phyloP scores from a whole-genome alignment of 441 rosid genomes.

The Jatropha multifida region DNA sequence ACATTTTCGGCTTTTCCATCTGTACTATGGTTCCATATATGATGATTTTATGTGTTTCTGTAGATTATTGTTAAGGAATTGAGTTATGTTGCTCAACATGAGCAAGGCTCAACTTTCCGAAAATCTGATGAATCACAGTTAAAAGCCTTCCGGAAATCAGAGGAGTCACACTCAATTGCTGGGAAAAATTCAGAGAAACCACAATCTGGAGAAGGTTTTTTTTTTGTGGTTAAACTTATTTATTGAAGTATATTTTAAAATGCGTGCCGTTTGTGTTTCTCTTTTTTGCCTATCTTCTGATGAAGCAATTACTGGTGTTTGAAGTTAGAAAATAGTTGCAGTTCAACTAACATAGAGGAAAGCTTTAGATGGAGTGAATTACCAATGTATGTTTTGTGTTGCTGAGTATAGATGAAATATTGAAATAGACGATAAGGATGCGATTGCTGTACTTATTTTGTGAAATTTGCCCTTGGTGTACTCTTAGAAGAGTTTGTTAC shows the following conservation, averaged over 20 bases:
- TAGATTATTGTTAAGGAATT: conserved; percentile 60
- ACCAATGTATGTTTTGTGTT: background rate
- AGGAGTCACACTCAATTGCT: background rate
- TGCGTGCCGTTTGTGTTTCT: background rate
- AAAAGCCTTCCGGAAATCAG: conserved; percentile 5
- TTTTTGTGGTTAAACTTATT: background rate
- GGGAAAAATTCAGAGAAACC: background rate
- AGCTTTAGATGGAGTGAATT: conserved; percentile 2
- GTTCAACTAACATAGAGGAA: background rate
- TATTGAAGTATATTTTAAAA: conserved; percentile 5
- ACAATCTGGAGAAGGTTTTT: conserved; percentile 31
- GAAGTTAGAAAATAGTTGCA: background rate
- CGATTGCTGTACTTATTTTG: background rate
- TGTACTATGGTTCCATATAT: background rate
- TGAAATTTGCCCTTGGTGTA: background rate
- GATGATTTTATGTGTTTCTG: conserved; percentile 17
- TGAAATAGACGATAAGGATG: background rate
- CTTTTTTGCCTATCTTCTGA: background rate
- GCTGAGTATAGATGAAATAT: background rate
- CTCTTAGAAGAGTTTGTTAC: background rate
- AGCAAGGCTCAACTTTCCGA: conserved; percentile 20
- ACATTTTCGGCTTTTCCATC: background rate
- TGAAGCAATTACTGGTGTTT: background rate
- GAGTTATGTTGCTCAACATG: conserved; percentile 41
- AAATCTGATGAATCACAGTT: conserved; percentile 26